Percentiles rank a stretch among this genome's conserved stretches.
These are phyloP conservation scores for Silene noctiflora DNA, from an alignment of 179 eudicot species.

Conservation along the genomic window DNA sequence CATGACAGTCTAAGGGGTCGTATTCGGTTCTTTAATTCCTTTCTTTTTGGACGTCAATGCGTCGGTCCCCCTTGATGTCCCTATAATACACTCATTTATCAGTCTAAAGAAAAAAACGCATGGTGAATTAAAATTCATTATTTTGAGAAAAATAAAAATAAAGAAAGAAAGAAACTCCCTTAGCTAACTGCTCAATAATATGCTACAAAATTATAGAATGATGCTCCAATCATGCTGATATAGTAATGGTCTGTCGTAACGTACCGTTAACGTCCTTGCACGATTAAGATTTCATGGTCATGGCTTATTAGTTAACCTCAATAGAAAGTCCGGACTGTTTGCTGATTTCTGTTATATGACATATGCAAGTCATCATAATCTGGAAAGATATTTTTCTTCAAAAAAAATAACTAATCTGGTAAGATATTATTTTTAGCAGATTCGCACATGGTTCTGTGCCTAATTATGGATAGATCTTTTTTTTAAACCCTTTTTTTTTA, in stretches of 20 bases:
- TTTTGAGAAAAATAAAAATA: not conserved
- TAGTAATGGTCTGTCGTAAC: not conserved
- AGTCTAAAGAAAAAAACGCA: no score
- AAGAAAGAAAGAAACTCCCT: not conserved
- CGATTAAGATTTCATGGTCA: not conserved
- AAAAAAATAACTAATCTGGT: not conserved
- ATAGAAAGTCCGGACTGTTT: constrained; percentile 4
- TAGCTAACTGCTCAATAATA: not conserved
- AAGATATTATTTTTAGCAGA: not conserved
- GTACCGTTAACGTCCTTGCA: not conserved
- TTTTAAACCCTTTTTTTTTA: no score
- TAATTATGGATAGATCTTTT: not conserved
- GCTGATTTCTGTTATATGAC: not conserved
- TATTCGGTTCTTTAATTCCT: not conserved
- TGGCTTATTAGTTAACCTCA: not conserved
- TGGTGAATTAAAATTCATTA: no score
- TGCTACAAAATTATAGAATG: not conserved
- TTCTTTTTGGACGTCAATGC: not conserved
- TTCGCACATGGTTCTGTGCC: constrained; percentile 7
- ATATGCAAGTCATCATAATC: not conserved
- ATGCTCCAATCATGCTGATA: not conserved
- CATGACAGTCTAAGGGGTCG: not conserved
- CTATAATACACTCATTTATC: not conserved
- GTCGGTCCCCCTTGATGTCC: not conserved
- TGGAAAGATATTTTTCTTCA: not conserved